These are phyloP conservation scores for Anaeromyces robustus DNA, from an alignment of 192 early-diverging fungal genomes.

Conservation along the genomic window DNA sequence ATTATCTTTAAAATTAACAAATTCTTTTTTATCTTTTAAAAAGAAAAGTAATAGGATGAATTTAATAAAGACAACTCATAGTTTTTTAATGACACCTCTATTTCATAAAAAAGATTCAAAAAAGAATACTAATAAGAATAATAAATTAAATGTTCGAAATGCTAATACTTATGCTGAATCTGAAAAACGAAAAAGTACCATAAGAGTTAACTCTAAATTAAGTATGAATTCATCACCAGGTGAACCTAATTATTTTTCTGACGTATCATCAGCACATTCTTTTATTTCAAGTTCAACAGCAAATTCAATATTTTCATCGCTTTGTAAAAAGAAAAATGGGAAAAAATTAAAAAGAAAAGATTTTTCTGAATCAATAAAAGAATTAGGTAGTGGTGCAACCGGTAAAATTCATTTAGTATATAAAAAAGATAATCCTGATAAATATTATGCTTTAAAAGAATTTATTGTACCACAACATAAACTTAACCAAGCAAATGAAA, in stretches of 20 bases:
- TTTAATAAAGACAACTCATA: neutral
- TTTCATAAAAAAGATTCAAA: neutral
- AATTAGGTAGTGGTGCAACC: neutral
- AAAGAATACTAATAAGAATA: neutral
- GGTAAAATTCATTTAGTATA: neutral
- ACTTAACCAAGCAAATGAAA: neutral
- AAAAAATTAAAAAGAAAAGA: neutral
- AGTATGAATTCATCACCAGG: neutral
- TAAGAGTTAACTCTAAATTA: neutral
- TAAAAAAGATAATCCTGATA: neutral
- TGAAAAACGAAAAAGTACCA: neutral
- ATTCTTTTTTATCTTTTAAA: neutral
- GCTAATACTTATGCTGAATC: neutral
- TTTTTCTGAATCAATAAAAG: neutral
- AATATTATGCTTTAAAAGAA: neutral
- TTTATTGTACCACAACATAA: neutral
- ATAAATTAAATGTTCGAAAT: neutral
- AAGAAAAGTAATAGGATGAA: neutral
- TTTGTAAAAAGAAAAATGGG: neutral
- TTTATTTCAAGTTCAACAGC: neutral
- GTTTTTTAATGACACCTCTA: neutral
- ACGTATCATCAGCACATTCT: neutral
- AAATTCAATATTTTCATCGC: neutral
- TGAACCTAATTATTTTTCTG: neutral
- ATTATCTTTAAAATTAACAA: neutral